These are phyloP conservation scores for Zangia roseola DNA, from an alignment of 768 basidiomycete genomes.

Conservation along the genomic window DNA sequence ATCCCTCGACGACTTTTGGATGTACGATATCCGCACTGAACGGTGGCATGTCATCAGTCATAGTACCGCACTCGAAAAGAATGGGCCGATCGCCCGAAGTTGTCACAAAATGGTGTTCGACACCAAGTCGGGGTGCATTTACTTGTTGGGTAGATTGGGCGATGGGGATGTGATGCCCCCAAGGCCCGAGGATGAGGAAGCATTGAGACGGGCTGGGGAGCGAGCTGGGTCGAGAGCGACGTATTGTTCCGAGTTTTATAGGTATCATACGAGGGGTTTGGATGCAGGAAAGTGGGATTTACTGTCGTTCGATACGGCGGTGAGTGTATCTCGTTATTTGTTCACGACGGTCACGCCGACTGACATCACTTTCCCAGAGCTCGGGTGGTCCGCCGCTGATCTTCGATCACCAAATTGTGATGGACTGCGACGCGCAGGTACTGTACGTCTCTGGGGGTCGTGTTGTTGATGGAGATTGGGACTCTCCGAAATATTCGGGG, in stretches of 20 bases:
- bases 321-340: conserved; percentile 31
- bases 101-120: conserved; percentile 87
- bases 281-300: conserved; percentile 72
- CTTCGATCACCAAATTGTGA: conserved; percentile 80
- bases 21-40: conserved; percentile 57
- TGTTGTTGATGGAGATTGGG: conserved; percentile 64
- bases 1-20: conserved; percentile 79
- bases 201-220: conserved; percentile 21
- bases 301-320: conserved; percentile 64
- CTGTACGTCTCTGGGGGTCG: conserved; percentile 78
- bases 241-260: conserved; percentile 69
- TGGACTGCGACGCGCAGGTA: conserved; percentile 68
- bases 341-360: neutral
- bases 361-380: conserved; percentile 34
- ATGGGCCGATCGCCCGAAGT: conserved; percentile 68
- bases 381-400: conserved; percentile 70
- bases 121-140: conserved; percentile 64
- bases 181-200: conserved; percentile 25
- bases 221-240: conserved; percentile 21
- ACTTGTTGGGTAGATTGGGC: conserved; percentile 66
- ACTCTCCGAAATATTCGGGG: conserved; percentile 61
- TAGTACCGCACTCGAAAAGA: conserved; percentile 51
- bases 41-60: conserved; percentile 62
- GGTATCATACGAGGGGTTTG: conserved; percentile 45
- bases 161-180: conserved; percentile 47